These are phyloP conservation scores for Apiospora phragmitis DNA, from an alignment of 2,329 filamentous ascomycete species.

Conservation along the genomic window DNA sequence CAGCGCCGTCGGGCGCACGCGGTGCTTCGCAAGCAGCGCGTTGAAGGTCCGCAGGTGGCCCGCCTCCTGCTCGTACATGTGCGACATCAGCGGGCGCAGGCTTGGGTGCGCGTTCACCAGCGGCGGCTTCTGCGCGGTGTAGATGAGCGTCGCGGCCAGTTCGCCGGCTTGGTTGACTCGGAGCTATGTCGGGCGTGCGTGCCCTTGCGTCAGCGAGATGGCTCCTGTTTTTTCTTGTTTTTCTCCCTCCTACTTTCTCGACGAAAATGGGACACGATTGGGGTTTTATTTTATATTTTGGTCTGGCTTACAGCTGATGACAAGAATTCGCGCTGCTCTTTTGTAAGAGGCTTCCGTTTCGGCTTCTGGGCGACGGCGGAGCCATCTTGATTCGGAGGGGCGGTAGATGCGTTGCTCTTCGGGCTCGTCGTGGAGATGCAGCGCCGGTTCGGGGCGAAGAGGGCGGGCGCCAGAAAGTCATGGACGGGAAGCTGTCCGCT, in stretches of 20 bases:
- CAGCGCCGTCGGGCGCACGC: slow-evolving; percentile 87
- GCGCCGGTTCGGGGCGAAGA: slow-evolving; percentile 26
- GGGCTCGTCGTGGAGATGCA: slow-evolving; percentile 26
- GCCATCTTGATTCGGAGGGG: slow-evolving; percentile 24
- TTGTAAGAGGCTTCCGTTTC: slow-evolving; percentile 62
- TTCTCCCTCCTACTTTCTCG: background rate
- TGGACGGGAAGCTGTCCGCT: slow-evolving; percentile 27
- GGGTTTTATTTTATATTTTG: too few relatives aligned
- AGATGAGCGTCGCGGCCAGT: slow-evolving; percentile 94
- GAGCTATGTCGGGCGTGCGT: slow-evolving; percentile 48
- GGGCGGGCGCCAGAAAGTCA: slow-evolving; percentile 40
- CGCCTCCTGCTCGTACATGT: slow-evolving; percentile 98
- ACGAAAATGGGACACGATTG: too few relatives aligned
- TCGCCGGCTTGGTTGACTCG: slow-evolving; percentile 98
- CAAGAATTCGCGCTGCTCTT: slow-evolving; percentile 72
- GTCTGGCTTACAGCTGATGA: slow-evolving; percentile 62
- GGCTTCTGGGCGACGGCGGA: slow-evolving; percentile 32
- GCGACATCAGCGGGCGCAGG: slow-evolving; percentile 85
- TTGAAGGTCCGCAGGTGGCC: slow-evolving; percentile 89
- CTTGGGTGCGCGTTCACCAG: slow-evolving; percentile 80
- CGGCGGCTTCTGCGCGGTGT: slow-evolving; percentile 83
- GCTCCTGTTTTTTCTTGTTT: background rate
- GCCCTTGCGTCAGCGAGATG: background rate
- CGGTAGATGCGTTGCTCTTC: slow-evolving; percentile 21
- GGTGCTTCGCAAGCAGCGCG: slow-evolving; percentile 76